Evolutionary conservation across 192 early-diverging fungal species (phyloP), one percentile per base, ranked within the genome.

Genomic region (Entophlyctis luteolus): DNA sequence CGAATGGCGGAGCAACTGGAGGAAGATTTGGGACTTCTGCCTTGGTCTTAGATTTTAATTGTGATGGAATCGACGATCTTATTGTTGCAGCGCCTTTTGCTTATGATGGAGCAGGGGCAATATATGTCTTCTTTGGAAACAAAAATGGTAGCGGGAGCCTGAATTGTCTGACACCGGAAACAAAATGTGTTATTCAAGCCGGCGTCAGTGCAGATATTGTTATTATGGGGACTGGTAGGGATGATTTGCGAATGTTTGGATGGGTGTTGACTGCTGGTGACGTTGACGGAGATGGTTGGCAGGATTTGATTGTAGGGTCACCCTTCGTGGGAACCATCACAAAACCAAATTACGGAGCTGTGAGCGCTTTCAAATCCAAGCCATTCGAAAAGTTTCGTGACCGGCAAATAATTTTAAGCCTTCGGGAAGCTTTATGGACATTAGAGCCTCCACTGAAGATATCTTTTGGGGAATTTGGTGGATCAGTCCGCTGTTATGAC

Each of bases 31-130:
- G 93, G 3, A 84, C 86, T 71, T 80, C 88, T 0, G 45, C 90
- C 42, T 84, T 88, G 0, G 90, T 91, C 20, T 72, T 93, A 2
- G 93, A 95, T 70, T 74, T 90, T 22, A 95, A 95, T 65, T 65
- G 75, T 14, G 93, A 95, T 69, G 92, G 93, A 0, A 85, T 93
- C 22, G 92, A 93, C 68, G 92, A 95, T 72, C 75, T 95, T 36
- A 91, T 79, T 2, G 82, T 95, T 4, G 83, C 86, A 46, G 85
- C 81, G 36, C 90, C 87, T 23, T 48, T 18, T 35, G 20, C 36
- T 6, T 33, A 31, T 39, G 4, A 29, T 3, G 52, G 53, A 20
- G 25, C 28, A 45, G 70, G 62, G 4, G 42, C 46, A 16, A 50
- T 71, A 14, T 71, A 65, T 31, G 49, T 71, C 5, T 71, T 71